phyloP scores from a whole-genome alignment of 2,329 filamentous ascomycete genomes.

The Chrysoporthe cubensis region DNA sequence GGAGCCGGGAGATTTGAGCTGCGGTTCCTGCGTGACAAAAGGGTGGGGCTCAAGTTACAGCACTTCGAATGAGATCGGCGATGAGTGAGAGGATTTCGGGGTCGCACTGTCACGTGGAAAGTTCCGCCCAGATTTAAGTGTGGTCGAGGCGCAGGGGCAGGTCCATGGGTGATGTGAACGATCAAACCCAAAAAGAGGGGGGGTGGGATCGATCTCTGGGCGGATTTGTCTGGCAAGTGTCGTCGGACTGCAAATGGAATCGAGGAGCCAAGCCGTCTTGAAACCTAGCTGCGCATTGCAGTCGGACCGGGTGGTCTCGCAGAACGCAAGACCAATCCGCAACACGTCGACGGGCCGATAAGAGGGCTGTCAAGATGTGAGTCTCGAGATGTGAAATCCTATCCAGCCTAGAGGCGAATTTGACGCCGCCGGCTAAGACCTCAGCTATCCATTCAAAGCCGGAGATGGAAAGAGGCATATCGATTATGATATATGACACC shows the following conservation, averaged over 20 bases:
- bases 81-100: not conserved
- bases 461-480: not conserved
- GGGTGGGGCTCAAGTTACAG: not conserved
- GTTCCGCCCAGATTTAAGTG: not conserved
- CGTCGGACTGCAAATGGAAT: too few species aligned
- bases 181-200: not conserved
- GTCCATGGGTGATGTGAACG: slow-evolving; percentile 1
- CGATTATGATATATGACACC: too few species aligned
- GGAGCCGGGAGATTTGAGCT: not conserved
- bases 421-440: not conserved
- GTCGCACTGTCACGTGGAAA: not conserved
- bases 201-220: not conserved
- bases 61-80: not conserved
- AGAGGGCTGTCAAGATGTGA: not conserved
- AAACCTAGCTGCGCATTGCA: not conserved
- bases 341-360: too few species aligned
- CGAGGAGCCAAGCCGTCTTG: not conserved
- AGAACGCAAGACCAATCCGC: not conserved
- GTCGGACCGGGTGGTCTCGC: not conserved
- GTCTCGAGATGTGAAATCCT: not conserved
- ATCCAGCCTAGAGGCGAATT: too few species aligned
- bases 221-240: not conserved
- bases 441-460: not conserved
- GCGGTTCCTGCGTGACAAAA: not conserved
- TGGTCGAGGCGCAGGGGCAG: not conserved